Base-by-base conservation (phyloP, 164 flowering plant species). In the Litsea cubeba region DNA sequence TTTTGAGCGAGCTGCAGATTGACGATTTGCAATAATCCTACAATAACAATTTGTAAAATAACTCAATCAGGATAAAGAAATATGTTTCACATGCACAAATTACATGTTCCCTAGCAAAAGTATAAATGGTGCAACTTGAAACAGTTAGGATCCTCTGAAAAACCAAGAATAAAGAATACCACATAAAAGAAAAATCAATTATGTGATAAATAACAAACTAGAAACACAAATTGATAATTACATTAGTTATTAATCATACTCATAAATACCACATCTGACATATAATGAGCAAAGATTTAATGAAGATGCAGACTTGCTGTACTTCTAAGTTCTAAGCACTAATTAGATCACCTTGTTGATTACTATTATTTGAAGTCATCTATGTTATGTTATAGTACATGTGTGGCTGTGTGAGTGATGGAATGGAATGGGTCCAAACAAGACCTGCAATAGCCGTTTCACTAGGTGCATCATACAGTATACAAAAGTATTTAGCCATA, bases 1-100 rank as follows among this genome's bases (percentile, higher is more conserved):
- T 74, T 95, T 95, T 35, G 97, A 95, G 30, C 99, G 90, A 76
- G 99, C 94, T 82, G 99, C 99, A 75, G 99, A 95, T 73, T 95
- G 99, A 24, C 99, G 88, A 81, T 95, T 95, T 57, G 99, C 99
- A 78, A 93, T 72, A 76, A 95, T 95, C 85, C 99, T 93, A 83
- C 23, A 79, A 32, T 50, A 0, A 65, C 62, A 72, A 26, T n/a
- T 40, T 66, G 46, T 11, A 32, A 28, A 18, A 32, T 50, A 8
- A 50, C 72, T 51, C 50, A 23, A 10, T 18, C 40, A 32, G 22
- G 49, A 12, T 66, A 17, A 2, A 30, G 20, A 17, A 28, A 32
- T 23, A 54, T 14, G 60, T 54, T 40, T 63, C 30, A 23, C 10
- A 22, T 22, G 66, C 23, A 22, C 14, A 63, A 22, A 24, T 6